These are phyloP conservation scores for Canavalia gladiata DNA, from an alignment of 306 rosid species.

Conservation along the genomic window DNA sequence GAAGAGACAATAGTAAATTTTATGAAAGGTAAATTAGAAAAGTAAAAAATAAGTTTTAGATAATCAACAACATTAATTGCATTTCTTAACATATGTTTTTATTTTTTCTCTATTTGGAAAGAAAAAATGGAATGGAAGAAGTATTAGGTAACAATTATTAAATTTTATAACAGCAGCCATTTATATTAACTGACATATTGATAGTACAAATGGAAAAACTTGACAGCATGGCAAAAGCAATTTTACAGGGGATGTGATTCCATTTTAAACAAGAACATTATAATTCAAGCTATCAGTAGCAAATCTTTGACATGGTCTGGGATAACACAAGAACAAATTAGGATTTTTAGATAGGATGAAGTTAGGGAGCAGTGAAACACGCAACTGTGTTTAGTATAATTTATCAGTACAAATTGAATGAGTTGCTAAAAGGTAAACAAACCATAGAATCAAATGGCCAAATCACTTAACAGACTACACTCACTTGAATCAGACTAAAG, in stretches of 20 bases:
- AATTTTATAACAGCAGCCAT: slow-evolving; percentile 5
- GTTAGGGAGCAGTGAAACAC: neutral
- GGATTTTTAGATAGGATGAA: neutral
- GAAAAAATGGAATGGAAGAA: too few relatives aligned
- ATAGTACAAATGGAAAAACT: neutral
- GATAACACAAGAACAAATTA: neutral
- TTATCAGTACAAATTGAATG: neutral
- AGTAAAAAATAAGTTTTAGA: too few relatives aligned
- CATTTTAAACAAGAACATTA: neutral
- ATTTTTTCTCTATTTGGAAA: too few relatives aligned
- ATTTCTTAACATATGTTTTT: too few relatives aligned
- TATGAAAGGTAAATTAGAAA: too few relatives aligned
- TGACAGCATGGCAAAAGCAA: neutral
- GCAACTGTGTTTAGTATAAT: neutral
- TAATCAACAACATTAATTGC: too few relatives aligned
- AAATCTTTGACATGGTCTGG: slow-evolving; percentile 17
- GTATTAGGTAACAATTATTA: slow-evolving; percentile 2
- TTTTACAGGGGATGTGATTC: slow-evolving; percentile 4
- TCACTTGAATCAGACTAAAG: slow-evolving; percentile 17
- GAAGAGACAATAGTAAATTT: too few relatives aligned
- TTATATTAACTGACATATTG: neutral
- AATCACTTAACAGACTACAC: neutral
- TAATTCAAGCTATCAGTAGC: neutral
- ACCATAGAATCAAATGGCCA: neutral
- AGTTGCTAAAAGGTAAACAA: neutral